A percentile compares a stretch with the other conserved stretches of the same genome.
These are phyloP conservation scores for Postia placenta DNA, from an alignment of 768 basidiomycete species.

Conservation along the genomic window DNA sequence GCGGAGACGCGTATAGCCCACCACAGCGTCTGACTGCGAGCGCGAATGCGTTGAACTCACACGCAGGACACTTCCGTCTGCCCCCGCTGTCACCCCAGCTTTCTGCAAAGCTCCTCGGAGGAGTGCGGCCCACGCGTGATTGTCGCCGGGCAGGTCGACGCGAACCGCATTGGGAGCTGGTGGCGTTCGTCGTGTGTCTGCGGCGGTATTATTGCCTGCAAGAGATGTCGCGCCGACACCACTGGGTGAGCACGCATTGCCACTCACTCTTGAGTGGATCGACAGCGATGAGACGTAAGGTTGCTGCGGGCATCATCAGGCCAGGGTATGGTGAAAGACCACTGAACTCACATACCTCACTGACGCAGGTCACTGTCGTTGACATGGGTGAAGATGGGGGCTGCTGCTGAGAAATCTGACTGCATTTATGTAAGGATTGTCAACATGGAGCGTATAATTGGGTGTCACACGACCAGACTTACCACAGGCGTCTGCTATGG, in stretches of 20 bases:
- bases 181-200: background rate
- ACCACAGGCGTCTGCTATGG: constrained; percentile 1
- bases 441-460: background rate
- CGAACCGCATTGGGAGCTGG: background rate
- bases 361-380: too few relatives aligned
- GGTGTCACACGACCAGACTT: constrained; percentile 4
- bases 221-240: background rate
- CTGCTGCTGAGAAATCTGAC: background rate
- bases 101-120: background rate
- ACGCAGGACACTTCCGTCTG: background rate
- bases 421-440: background rate
- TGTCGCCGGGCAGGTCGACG: background rate
- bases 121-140: background rate
- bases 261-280: background rate
- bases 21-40: background rate
- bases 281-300: background rate
- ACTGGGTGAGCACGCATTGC: background rate
- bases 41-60: constrained; percentile 2
- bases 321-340: background rate
- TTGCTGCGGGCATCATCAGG: too few relatives aligned
- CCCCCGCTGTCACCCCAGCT: background rate
- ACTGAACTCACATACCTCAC: background rate
- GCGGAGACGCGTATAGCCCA: background rate
- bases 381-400: background rate
- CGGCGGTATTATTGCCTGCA: background rate